Base-by-base conservation (phyloP, 768 basidiomycete species). In the Psilocybe tampanensis region DNA sequence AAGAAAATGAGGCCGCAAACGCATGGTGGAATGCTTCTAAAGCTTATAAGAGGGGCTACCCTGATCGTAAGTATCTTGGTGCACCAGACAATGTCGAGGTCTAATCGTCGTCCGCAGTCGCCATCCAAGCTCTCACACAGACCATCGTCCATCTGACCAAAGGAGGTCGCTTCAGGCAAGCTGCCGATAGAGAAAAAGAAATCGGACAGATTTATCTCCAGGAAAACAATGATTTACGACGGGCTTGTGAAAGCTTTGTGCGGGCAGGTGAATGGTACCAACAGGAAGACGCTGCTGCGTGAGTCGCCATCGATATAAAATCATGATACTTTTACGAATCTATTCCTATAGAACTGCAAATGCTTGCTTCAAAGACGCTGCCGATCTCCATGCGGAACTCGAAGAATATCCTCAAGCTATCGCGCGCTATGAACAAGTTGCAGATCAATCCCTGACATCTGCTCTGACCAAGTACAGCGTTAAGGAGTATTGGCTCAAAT, bases 11-110 rank as follows among this genome's bases (percentile, higher is more conserved):
- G 64, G 95, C 96, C n/a, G 91, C 95, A 19, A 96, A 95, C 69
- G 95, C 95, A 8, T 98, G 90, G 89, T 98, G 96, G 92, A 97
- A 96, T 69, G 95, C 97, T 12, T 88, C 93, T 32, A 98, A 98
- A 76, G 87, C 90, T 11, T 99, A 92, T 80, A 99, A 98, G 79
- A 83, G 90, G 73, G 89, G 87, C 22, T 86, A 82, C 70, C 95
- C 81, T 29, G 90, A 94, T 63, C 78, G 96, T 97, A 70, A 69
- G 88, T 51, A n/a, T 36, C 32, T 21, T 50, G 51, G 33, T 43
- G 45, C 18, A 33, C 41, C n/a, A 23, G n/a, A 13, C 32, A 58
- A 52, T 41, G 59, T 52, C 53, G 64, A 65, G 55, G 49, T 44
- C 59, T 64, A 54, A 60, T 33, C 53, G 47, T 57, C 49, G 22